These are phyloP conservation scores for Chenopodium album DNA, from an alignment of 148 eudicot genomes.

Conservation along the genomic window DNA sequence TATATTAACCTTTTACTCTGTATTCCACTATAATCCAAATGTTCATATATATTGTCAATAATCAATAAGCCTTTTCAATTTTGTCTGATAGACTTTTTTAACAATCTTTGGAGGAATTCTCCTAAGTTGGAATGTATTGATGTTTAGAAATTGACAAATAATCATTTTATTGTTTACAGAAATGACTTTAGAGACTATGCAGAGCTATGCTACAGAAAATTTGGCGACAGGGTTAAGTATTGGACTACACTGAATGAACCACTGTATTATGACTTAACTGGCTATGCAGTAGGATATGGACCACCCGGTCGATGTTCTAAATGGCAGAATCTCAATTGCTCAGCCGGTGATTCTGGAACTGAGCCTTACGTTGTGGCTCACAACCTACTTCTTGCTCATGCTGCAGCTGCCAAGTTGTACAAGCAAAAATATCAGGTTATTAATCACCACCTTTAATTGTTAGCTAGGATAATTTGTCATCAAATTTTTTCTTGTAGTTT, in stretches of 20 bases:
- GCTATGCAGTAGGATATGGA: slow-evolving; percentile 30
- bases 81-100: too few species aligned
- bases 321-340: slow-evolving; percentile 36
- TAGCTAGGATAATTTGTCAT: neutral
- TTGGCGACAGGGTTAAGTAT: slow-evolving; percentile 39
- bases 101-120: too few species aligned
- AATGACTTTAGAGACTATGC: slow-evolving; percentile 40
- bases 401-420: slow-evolving; percentile 34
- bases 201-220: slow-evolving; percentile 41
- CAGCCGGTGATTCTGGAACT: slow-evolving; percentile 39
- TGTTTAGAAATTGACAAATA: neutral
- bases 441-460: neutral
- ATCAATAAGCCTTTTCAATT: too few species aligned
- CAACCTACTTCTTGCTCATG: slow-evolving; percentile 37
- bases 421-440: slow-evolving; percentile 35
- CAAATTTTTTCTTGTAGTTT: too few species aligned
- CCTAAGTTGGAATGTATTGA: neutral
- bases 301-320: slow-evolving; percentile 38
- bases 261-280: slow-evolving; percentile 16
- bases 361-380: slow-evolving; percentile 41
- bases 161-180: slow-evolving; percentile 15
- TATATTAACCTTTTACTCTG: too few species aligned
- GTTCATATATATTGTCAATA: too few species aligned
- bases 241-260: slow-evolving; percentile 44
- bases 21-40: too few species aligned